Evolutionary conservation across 2,329 filamentous ascomycete genomes (phyloP).

Genomic region (Penicillium sp.): DNA sequence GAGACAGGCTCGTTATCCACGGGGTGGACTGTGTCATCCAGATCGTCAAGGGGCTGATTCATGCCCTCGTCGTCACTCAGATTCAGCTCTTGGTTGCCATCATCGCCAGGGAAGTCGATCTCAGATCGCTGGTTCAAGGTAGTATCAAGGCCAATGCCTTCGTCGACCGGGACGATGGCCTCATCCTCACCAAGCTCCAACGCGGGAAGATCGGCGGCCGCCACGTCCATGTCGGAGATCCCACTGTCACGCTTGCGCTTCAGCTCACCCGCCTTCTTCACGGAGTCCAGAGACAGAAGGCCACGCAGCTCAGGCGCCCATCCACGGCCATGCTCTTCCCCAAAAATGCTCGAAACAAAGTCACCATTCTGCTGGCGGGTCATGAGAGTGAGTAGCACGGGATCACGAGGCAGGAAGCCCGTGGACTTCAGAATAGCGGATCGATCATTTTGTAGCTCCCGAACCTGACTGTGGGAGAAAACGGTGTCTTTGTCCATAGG

Average conservation of each 20-base stretch:
- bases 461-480: slow-evolving; percentile 73
- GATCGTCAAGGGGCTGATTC: slow-evolving; percentile 55
- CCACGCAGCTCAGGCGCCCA: slow-evolving; percentile 93
- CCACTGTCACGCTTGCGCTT: slow-evolving; percentile 94
- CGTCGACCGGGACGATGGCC: slow-evolving; percentile 48
- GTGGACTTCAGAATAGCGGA: slow-evolving; percentile 81
- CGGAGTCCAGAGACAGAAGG: slow-evolving; percentile 82
- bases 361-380: slow-evolving; percentile 88
- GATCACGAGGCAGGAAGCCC: slow-evolving; percentile 81
- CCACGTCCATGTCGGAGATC: slow-evolving; percentile 73
- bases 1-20: slow-evolving; percentile 84
- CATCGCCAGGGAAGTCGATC: slow-evolving; percentile 64
- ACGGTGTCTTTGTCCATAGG: slow-evolving; percentile 78
- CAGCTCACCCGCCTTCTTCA: slow-evolving; percentile 72
- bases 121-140: slow-evolving; percentile 54
- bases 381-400: slow-evolving; percentile 79
- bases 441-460: slow-evolving; percentile 79
- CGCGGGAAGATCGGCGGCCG: slow-evolving; percentile 61
- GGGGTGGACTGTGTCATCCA: slow-evolving; percentile 80
- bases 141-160: slow-evolving; percentile 52
- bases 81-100: slow-evolving; percentile 45
- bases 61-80: slow-evolving; percentile 50
- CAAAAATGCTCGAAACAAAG: slow-evolving; percentile 83
- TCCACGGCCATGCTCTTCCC: slow-evolving; percentile 69
- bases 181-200: slow-evolving; percentile 65